These are phyloP conservation scores for Cucumis melo DNA, from an alignment of 306 rosid genomes.

Conservation along the genomic window DNA sequence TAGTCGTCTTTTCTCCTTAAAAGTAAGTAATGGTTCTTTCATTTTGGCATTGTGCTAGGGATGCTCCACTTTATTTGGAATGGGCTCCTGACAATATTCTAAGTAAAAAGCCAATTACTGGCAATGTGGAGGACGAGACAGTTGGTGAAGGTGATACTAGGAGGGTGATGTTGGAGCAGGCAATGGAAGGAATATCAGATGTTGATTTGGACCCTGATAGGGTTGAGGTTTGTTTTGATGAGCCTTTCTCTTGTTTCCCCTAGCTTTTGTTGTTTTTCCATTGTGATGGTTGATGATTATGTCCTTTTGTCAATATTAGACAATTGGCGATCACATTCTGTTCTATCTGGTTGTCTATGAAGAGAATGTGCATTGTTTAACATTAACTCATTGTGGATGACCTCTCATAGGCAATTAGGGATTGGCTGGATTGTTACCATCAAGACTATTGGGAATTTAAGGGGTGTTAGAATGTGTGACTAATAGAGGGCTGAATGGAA, in stretches of 20 bases:
- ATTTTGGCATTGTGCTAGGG: constrained; percentile 33
- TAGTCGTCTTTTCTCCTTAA: neutral
- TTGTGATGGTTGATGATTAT: neutral
- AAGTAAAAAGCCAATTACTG: constrained; percentile 26
- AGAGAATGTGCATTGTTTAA: neutral
- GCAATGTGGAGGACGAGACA: constrained; percentile 22
- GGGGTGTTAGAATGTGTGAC: too few relatives aligned
- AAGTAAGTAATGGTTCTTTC: constrained; percentile 7
- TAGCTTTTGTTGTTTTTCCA: neutral
- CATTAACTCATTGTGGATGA: neutral
- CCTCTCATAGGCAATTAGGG: neutral
- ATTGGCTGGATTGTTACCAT: too few relatives aligned
- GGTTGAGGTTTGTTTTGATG: constrained; percentile 60
- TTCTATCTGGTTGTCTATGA: neutral
- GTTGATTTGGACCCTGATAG: constrained; percentile 73
- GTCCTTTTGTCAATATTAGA: neutral
- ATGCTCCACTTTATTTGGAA: constrained; percentile 82
- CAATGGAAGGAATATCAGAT: constrained; percentile 43
- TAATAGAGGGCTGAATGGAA: too few relatives aligned
- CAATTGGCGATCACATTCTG: neutral
- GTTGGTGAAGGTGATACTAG: constrained; percentile 54
- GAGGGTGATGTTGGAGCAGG: constrained; percentile 45
- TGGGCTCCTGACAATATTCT: constrained; percentile 88
- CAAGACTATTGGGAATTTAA: too few relatives aligned
- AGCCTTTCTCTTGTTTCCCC: neutral